Percentiles rank a stretch among this genome's conserved stretches.
These are phyloP conservation scores for Symmetrospora coprosmae DNA, from an alignment of 768 basidiomycete genomes.

Conservation along the genomic window DNA sequence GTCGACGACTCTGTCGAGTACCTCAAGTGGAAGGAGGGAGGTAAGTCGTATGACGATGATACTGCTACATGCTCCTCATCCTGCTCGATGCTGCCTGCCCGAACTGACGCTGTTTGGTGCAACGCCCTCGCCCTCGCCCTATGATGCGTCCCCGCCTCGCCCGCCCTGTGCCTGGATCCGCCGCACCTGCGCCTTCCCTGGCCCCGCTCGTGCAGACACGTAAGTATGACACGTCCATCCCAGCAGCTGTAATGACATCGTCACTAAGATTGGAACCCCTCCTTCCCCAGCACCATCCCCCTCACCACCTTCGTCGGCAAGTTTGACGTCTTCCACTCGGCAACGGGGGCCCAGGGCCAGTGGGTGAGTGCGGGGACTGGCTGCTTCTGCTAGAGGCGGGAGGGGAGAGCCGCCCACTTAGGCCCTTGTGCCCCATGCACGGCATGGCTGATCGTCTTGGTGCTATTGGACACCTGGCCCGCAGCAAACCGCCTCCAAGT, in stretches of 20 bases:
- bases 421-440: background rate
- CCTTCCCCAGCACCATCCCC: background rate
- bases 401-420: too few species aligned
- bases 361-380: too few species aligned
- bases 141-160: background rate
- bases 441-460: background rate
- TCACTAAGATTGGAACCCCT: background rate
- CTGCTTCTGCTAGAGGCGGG: too few species aligned
- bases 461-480: background rate
- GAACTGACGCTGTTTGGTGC: too few species aligned
- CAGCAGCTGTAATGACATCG: background rate
- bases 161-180: background rate
- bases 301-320: constrained; percentile 11
- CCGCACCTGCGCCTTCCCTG: background rate
- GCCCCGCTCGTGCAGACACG: background rate
- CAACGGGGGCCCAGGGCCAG: constrained; percentile 11
- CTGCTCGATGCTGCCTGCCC: too few species aligned
- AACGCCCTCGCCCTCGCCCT: too few species aligned
- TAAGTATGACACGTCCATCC: background rate
- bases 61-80: background rate
- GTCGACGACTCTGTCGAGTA: constrained; percentile 8
- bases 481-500: background rate
- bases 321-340: constrained; percentile 15
- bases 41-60: background rate
- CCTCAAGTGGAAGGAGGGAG: constrained; percentile 17